Evolutionary conservation across 345 rosid species (phyloP).

Genomic region (Zanthoxylum bungeanum): DNA sequence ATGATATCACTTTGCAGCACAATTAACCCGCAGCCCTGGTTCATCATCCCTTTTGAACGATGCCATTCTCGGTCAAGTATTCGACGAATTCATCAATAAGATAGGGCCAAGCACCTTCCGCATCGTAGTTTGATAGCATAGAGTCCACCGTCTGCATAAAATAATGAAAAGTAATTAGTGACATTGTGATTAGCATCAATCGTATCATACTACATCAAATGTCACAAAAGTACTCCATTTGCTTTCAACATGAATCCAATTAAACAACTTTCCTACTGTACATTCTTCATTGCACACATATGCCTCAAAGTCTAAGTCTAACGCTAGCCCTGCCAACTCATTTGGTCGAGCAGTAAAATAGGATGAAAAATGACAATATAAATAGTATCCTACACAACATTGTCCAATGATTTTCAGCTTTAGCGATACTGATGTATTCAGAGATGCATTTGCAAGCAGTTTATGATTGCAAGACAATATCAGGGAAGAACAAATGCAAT

Average conservation of each 20-base stretch:
- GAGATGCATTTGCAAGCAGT: background rate
- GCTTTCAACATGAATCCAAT: too few species aligned
- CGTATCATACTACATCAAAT: background rate
- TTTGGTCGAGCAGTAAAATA: background rate
- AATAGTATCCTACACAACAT: background rate
- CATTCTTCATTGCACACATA: background rate
- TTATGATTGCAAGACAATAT: background rate
- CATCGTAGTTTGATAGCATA: slow-evolving; percentile 64
- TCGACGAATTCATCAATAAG: slow-evolving; percentile 97
- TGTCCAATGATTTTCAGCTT: background rate
- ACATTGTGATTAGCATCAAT: background rate
- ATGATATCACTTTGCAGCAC: background rate
- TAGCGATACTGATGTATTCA: background rate
- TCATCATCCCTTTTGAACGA: slow-evolving; percentile 33
- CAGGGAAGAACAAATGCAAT: background rate
- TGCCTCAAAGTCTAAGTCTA: too few species aligned
- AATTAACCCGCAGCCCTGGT: background rate
- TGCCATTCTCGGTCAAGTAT: slow-evolving; percentile 65
- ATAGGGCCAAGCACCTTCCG: slow-evolving; percentile 99
- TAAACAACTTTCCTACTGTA: background rate
- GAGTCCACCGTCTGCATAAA: slow-evolving; percentile 69
- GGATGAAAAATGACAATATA: background rate
- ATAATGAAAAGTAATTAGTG: background rate
- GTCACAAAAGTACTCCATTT: background rate
- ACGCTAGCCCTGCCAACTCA: too few species aligned